These are phyloP conservation scores for Bertia moriformis DNA, from an alignment of 2,329 filamentous ascomycete species.

Conservation along the genomic window DNA sequence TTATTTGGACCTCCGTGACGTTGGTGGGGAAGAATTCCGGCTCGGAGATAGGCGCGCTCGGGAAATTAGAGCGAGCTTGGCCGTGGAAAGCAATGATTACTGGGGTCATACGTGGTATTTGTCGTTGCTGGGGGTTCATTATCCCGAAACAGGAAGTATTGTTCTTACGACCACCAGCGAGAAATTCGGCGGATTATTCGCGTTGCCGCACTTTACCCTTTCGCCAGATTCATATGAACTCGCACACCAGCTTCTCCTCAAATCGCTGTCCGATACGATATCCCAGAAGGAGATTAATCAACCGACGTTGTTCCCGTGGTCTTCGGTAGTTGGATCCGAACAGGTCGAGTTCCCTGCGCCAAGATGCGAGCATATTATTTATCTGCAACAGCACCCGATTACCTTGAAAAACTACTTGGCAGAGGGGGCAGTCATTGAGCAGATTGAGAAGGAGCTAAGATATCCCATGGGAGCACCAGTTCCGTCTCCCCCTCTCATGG, in stretches of 20 bases:
- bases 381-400: slow-evolving; percentile 35
- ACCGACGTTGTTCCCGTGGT: slow-evolving; percentile 31
- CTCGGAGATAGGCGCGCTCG: slow-evolving; percentile 21
- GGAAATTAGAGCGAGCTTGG: slow-evolving; percentile 35
- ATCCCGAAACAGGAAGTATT: slow-evolving; percentile 35
- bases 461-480: slow-evolving; percentile 41
- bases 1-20: slow-evolving; percentile 34
- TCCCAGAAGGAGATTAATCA: slow-evolving; percentile 21
- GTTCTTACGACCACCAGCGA: slow-evolving; percentile 45
- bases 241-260: slow-evolving; percentile 32
- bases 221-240: slow-evolving; percentile 31
- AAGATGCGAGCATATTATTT: slow-evolving; percentile 48
- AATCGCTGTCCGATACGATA: slow-evolving; percentile 34
- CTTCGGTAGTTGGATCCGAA: slow-evolving; percentile 27
- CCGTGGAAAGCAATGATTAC: slow-evolving; percentile 33
- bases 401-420: slow-evolving; percentile 12
- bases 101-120: slow-evolving; percentile 42
- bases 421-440: slow-evolving; percentile 21
- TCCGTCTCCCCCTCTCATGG: slow-evolving; percentile 30
- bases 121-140: slow-evolving; percentile 40
- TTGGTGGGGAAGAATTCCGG: slow-evolving; percentile 18
- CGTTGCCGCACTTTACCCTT: slow-evolving; percentile 42
- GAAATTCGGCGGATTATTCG: slow-evolving; percentile 39
- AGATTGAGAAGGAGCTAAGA: slow-evolving; percentile 42
- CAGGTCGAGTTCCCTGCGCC: slow-evolving; percentile 26